Base-by-base conservation (phyloP, 2,329 filamentous ascomycete species). In the Hypoxylon sp. region DNA sequence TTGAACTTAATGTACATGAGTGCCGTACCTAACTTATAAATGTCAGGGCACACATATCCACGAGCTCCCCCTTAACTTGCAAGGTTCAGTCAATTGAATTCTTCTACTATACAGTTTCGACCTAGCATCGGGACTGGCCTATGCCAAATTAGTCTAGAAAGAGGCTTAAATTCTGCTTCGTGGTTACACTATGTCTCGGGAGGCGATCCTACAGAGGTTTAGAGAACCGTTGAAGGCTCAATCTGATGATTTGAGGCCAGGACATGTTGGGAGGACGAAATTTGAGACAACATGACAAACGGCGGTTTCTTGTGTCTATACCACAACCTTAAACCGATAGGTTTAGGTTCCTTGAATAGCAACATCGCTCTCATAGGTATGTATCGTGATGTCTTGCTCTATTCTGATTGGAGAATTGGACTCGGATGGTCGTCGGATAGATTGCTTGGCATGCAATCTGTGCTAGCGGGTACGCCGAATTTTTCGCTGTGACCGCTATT, bases 391-490 rank as follows among this genome's bases (percentile, higher is more conserved):
- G 27, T 17, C 10, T 31, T 32, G 42, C 15, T 19, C 5, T n/a
- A 19, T 46, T 52, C 61, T 27, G 19, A 53, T 58, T 53, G 37
- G 53, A 39, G 37, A 29, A 21, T 21, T 24, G 35, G 35, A 58
- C 5, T 29, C 29, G 15, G 35, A 17, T 3, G 6, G 50, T 13
- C n/a, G 56, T 50, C 50, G 24, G 50, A 27, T 29, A 58, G 37
- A 39, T 53, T 58, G 24, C 54, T 59, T 59, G 46, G 56, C 55
- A 54, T 53, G 39, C 11, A 32, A 46, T 47, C n/a, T n/a, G n/a
- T n/a, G n/a, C n/a, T 6, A 39, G n/a, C 15, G 4, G 35, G 35
- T 39, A 50, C 44, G 42, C 47, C 48, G 55, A 53, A 42, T 29
- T 46, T 53, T 42, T 10, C 19, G 31, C 27, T 17, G 47, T 64